Base-by-base conservation (phyloP, 2,329 filamentous ascomycete species). In the Chaetomiaceae sp. region DNA sequence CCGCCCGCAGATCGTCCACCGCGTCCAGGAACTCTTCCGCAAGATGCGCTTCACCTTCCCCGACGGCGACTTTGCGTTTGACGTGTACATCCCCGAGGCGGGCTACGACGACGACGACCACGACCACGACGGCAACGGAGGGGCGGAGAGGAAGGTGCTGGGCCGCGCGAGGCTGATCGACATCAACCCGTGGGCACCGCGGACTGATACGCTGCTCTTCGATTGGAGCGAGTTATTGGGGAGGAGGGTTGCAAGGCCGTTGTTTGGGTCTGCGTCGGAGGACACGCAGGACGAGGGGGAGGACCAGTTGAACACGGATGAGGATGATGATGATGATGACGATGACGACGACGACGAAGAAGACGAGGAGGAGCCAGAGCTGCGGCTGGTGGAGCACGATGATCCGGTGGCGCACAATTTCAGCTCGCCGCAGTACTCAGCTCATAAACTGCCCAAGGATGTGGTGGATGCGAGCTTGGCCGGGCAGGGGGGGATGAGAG, bases 391-490 rank as follows among this genome's bases (percentile, higher is more conserved):
- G 42, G 82, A 86, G 61, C 84, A 85, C 66, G 86, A 92, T 58
- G 92, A 97, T 60, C 90, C 91, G 0, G 88, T 92, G 56, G 91
- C 91, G 1, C 94, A 90, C 66, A 87, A 87, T 61, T 95, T 96
- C 66, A 84, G 81, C 59, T 87, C 88, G 4, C 82, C 90, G 1
- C 88, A 92, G 64, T 97, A 95, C 69, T 96, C 90, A 57, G 92
- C 94, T 3, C 92, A 97, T 67, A 99, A 97, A 71, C 73, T 99
- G 62, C 94, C 94, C 0, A 90, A 86, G 68, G 94, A 99, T 62
- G 90, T 97, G 2, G 91, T 96, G 3, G 82, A 86, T 61, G 84
- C 84, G 18, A 80, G 82, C 60, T 64, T 80, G 60, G 79, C 79
- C 1, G 87, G 87, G 3, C 82, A 88, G 51, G 88, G 87, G 3